Base-by-base conservation (phyloP, 2,329 filamentous ascomycete species). In the Pseudogymnoascus sp. region DNA sequence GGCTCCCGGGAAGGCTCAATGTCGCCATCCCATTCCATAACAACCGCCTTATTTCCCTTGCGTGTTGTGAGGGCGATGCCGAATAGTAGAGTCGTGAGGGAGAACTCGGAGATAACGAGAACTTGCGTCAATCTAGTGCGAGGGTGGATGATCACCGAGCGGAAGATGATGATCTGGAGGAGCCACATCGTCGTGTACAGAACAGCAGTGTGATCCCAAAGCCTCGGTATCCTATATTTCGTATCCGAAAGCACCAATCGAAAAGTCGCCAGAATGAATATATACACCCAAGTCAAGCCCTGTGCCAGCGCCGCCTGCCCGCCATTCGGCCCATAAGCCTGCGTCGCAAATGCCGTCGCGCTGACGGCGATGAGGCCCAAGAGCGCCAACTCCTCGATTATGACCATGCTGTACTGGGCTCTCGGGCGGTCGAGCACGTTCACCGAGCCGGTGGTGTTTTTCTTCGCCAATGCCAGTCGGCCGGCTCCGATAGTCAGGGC, bases 121-220 rank as follows among this genome's bases (percentile, higher is more conserved):
- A 81, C 80, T 72, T 88, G 82, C 3, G 85, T 79, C 40, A 86
- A 74, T 62, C 74, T 76, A 7, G 89, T 90, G 60, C 79, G 81
- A 0, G 91, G 88, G 74, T 95, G 88, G 66, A 97, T 86, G 64
- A 97, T 77, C 62, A 85, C 87, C 2, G 93, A 96, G 64, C 95
- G 91, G 78, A 97, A 95, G 5, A 93, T 76, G 68, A 91, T 79
- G 23, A 93, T 67, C 8, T 82, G 81, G 71, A 93, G 87, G 4
- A 95, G 71, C 91, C 93, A 99, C 74, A 93, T 88, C 62, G 87
- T 79, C 63, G 84, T 83, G 75, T 99, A 99, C 62, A 99, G 85
- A 67, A 83, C 78, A 19, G 91, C 89, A 0, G 95, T 97, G 76
- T 99, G 95, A 73, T 93, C 93, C 95, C 95, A 99, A 8, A 97